Percentiles rank a stretch among this genome's conserved stretches.
Evolutionary conservation across 2,329 filamentous ascomycete species (phyloP).

Genomic region (Aspergillus sp.): DNA sequence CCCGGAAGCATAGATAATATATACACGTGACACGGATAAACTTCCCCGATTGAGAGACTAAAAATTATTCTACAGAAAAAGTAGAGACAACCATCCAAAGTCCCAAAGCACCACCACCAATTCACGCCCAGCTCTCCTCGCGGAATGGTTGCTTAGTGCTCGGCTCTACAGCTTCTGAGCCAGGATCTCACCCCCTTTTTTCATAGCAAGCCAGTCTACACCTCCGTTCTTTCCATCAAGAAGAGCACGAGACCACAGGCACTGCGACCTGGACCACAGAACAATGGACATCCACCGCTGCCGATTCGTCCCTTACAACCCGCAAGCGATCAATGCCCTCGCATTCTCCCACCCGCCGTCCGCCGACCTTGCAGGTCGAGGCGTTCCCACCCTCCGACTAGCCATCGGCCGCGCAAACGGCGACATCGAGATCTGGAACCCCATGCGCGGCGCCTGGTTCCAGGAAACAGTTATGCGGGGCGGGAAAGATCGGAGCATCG

Average conservation of each 20-base stretch:
- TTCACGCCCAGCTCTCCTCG: background rate
- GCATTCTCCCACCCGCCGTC: conserved; percentile 73
- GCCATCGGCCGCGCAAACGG: conserved; percentile 89
- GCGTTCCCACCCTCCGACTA: conserved; percentile 58
- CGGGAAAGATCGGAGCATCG: conserved; percentile 75
- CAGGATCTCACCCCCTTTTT: background rate
- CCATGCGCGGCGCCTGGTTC: conserved; percentile 69
- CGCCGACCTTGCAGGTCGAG: conserved; percentile 37
- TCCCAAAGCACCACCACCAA: background rate
- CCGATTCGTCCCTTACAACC: conserved; percentile 87
- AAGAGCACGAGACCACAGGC: no score
- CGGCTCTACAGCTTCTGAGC: background rate
- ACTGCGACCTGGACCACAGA: background rate
- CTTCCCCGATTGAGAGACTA: background rate
- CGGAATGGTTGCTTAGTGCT: background rate
- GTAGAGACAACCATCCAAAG: background rate
- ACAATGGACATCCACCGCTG: conserved; percentile 93
- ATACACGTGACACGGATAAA: background rate
- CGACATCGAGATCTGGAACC: conserved; percentile 97
- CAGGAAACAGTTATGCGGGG: conserved; percentile 82
- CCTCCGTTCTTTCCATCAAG: no score
- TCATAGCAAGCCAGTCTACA: no score
- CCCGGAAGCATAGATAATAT: no score
- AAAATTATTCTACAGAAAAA: background rate
- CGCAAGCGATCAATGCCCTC: conserved; percentile 85